Percentiles rank a stretch among this genome's conserved stretches.
Evolutionary conservation across 441 rosid species (phyloP).

Genomic region (Adansonia grandidieri): DNA sequence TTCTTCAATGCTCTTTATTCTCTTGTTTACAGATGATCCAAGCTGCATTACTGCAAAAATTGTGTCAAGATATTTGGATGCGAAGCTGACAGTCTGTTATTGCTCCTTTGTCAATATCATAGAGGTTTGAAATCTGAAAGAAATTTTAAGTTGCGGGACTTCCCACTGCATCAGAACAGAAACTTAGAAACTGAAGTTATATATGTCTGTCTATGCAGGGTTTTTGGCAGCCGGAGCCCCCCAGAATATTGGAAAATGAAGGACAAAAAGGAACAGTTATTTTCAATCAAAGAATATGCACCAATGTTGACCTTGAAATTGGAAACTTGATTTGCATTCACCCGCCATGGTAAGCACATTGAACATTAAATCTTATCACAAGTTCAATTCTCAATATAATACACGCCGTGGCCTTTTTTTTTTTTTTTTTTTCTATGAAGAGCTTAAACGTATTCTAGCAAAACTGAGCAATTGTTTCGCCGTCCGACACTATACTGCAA

Average conservation of each 20-base stretch:
- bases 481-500: not conserved
- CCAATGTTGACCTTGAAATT: constrained; percentile 75
- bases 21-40: constrained; percentile 45
- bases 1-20: constrained; percentile 26
- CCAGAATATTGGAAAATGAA: constrained; percentile 34
- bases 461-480: not conserved
- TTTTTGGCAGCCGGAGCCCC: constrained; percentile 33
- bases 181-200: constrained; percentile 17
- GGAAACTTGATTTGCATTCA: constrained; percentile 66
- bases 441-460: constrained; percentile 2
- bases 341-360: constrained; percentile 67
- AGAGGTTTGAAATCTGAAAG: constrained; percentile 49
- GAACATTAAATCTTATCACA: not conserved
- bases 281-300: constrained; percentile 74
- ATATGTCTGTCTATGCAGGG: constrained; percentile 45
- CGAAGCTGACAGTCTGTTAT: constrained; percentile 71
- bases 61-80: constrained; percentile 73
- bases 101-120: constrained; percentile 50
- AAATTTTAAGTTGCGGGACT: not conserved
- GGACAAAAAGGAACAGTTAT: constrained; percentile 55
- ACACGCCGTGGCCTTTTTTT: not conserved
- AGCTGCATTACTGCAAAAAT: constrained; percentile 57
- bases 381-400: not conserved
- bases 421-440: not conserved
- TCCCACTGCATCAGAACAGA: not conserved